Evolutionary conservation across 306 rosid species (phyloP), one percentile per base, ranked within the genome.

Genomic region (Inga laurina): DNA sequence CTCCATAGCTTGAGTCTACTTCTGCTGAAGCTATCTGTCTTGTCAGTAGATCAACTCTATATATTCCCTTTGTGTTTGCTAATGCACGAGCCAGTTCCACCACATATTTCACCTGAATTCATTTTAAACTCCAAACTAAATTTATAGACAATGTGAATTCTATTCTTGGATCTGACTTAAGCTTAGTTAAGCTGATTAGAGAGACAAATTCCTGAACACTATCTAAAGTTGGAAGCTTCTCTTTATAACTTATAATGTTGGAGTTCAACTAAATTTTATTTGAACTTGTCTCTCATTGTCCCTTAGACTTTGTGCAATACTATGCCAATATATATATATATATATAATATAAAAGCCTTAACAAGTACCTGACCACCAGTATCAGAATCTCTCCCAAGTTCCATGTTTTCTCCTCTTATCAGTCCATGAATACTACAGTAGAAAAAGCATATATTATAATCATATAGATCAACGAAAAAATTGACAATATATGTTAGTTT

Each of bases 321-420:
- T 1, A n/a, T 19, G 61, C 61, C 61, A 54, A 18, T 19, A n/a
- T 54, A 4, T 18, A n/a, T 54, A 4, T 18, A 54, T 54, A 54
- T 18, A 19, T 16, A 54, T 1, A 54, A 54, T 54, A 19, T 54
- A 16, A 54, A 54, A 54, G 24, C 61, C 10, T 54, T 54, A 16
- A 18, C 61, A 54, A 18, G 30, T 73, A 92, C 97, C 93, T 93
- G 97, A 16, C 97, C 97, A 66, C 97, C 97, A 0, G 97, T 93
- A 69, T 93, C 96, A 61, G 97, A 93, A 82, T 93, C 97, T 84
- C 93, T 87, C 65, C 97, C 97, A 15, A 93, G 96, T 83, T 93
- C 96, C 97, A 93, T 93, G 79, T 93, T 91, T 76, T 93, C 96
- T 66, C 96, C 97, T 76, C 97, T 91, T 41, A 93, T 85, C 89